A percentile compares a stretch with the other conserved stretches of the same genome.
Conservation (phyloP, 78 protist genomes). For the Dictyostelium firmibasis region DNA sequence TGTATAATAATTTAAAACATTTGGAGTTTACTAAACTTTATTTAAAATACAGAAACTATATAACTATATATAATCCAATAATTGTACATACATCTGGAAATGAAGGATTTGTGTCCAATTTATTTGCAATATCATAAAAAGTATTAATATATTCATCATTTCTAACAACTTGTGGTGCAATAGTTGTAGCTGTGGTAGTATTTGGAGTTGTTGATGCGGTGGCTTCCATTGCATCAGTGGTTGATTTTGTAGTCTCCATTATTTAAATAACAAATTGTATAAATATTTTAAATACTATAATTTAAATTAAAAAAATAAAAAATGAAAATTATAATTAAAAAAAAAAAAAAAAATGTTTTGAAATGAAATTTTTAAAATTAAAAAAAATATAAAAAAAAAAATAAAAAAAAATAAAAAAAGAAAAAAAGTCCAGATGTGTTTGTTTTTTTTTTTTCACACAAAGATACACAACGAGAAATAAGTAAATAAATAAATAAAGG, state of each 20-base stretch:
- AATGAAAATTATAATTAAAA: neutral
- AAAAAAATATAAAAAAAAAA: neutral
- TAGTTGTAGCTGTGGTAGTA: neutral
- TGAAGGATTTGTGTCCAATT: conserved; percentile 42
- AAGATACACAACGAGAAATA: neutral
- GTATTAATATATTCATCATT: conserved; percentile 31
- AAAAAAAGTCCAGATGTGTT: neutral
- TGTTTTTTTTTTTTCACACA: neutral
- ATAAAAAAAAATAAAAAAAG: neutral
- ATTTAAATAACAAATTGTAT: neutral
- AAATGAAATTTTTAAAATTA: neutral
- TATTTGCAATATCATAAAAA: conserved; percentile 44
- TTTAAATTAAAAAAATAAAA: neutral
- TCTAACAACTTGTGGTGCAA: neutral
- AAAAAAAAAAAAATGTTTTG: neutral
- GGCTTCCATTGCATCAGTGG: neutral
- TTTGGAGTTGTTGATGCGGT: neutral
- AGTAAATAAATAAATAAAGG: neutral
- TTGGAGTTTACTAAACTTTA: neutral
- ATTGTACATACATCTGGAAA: conserved; percentile 31
- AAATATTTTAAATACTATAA: neutral
- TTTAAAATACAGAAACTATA: neutral
- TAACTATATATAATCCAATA: neutral
- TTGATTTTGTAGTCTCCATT: neutral
- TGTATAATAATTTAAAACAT: neutral